Percentiles rank a stretch among this genome's conserved stretches.
Evolutionary conservation across 2,329 filamentous ascomycete genomes (phyloP).

Genomic region (Diplodia mutila): DNA sequence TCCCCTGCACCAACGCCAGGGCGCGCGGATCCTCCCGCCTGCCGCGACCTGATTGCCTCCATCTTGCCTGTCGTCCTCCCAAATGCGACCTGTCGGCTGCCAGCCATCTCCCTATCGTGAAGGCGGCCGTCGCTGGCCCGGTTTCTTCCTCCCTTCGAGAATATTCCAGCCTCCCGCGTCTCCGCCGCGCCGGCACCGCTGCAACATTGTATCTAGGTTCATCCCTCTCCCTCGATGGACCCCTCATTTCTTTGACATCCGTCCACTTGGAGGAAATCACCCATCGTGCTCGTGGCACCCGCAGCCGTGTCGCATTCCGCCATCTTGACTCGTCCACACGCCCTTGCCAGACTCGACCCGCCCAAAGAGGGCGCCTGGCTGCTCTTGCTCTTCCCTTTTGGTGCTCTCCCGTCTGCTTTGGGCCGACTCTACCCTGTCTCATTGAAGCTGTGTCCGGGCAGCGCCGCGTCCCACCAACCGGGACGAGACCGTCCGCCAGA

Average conservation of each 20-base stretch:
- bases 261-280: background rate
- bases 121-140: background rate
- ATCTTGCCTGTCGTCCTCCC: conserved; percentile 23
- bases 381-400: background rate
- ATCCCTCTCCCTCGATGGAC: conserved; percentile 3
- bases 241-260: conserved; percentile 10
- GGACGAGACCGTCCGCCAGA: conserved; percentile 12
- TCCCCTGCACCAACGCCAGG: conserved; percentile 9
- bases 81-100: conserved; percentile 6
- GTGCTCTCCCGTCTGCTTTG: background rate
- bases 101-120: background rate
- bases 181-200: background rate
- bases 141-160: conserved; percentile 19
- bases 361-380: conserved; percentile 3
- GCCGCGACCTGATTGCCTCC: background rate
- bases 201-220: background rate
- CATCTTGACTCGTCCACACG: background rate
- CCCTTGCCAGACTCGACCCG: conserved; percentile 4
- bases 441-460: conserved; percentile 3
- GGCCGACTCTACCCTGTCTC: background rate
- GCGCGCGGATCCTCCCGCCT: conserved; percentile 17
- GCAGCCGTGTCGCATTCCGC: conserved; percentile 11
- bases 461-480: conserved; percentile 17
- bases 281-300: conserved; percentile 3
- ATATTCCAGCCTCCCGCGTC: background rate